phyloP scores from a whole-genome alignment of 1,139 yeast genomes.

The Nakaseomyces sp. region DNA sequence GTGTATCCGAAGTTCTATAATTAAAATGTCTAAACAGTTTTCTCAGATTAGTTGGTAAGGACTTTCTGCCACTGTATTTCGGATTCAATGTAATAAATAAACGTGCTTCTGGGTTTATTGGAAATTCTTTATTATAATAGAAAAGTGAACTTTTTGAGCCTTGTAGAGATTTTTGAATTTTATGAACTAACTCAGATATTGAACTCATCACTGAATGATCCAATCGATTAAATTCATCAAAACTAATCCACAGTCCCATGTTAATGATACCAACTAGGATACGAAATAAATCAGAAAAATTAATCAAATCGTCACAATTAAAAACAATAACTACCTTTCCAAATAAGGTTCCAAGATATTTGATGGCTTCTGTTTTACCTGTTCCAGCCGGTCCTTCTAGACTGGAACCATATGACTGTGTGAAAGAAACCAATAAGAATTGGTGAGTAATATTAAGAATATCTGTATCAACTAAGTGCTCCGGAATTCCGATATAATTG shows the following conservation, averaged over 20 bases:
- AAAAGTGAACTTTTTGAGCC: constrained; percentile 31
- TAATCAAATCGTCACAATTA: constrained; percentile 86
- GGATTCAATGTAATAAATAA: constrained; percentile 91
- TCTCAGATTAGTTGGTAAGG: constrained; percentile 78
- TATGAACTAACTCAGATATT: constrained; percentile 72
- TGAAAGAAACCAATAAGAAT: constrained; percentile 66
- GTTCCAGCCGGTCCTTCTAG: constrained; percentile 98
- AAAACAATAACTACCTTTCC: constrained; percentile 82
- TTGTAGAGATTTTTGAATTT: constrained; percentile 50
- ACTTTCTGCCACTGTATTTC: constrained; percentile 73
- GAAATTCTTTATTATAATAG: constrained; percentile 40
- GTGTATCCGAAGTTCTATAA: constrained; percentile 65
- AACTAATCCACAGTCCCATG: constrained; percentile 92
- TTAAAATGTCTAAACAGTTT: constrained; percentile 69
- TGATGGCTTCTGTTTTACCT: constrained; percentile 88
- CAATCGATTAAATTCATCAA: constrained; percentile 88
- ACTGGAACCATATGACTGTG: constrained; percentile 76
- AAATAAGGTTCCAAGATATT: constrained; percentile 70
- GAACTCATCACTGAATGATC: constrained; percentile 70
- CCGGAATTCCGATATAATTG: constrained; percentile 74
- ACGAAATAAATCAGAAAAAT: constrained; percentile 70
- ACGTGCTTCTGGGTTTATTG: constrained; percentile 51
- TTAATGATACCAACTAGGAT: constrained; percentile 74
- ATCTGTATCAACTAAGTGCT: constrained; percentile 70
- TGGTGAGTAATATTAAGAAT: constrained; percentile 56